phyloP scores from a whole-genome alignment of 2,329 filamentous ascomycete species.

The Microsporum canis region DNA sequence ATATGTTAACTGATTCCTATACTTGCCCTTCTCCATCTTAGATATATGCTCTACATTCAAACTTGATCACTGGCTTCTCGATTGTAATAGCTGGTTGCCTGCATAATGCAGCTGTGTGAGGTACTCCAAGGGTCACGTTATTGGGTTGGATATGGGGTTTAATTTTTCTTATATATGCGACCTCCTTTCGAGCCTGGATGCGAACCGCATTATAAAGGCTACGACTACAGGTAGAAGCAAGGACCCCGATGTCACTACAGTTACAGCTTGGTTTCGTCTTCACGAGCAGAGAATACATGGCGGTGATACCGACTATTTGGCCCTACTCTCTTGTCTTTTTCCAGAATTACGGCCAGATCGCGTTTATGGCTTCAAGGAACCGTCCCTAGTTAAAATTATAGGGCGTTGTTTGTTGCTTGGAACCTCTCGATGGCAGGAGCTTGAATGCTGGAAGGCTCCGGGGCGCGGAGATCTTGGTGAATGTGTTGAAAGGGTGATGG shows the following conservation, averaged over 20 bases:
- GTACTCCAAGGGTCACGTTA: neutral
- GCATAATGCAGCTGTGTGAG: neutral
- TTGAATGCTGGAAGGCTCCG: conserved; percentile 51
- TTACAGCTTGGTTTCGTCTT: conserved; percentile 57
- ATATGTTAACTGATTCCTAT: too few species aligned
- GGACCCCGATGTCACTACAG: conserved; percentile 33
- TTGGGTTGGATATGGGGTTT: conserved; percentile 31
- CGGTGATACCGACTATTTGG: conserved; percentile 46
- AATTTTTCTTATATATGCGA: conserved; percentile 61
- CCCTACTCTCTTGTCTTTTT: conserved; percentile 63
- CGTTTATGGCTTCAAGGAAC: conserved; percentile 59
- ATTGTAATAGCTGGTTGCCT: neutral
- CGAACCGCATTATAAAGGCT: conserved; percentile 30
- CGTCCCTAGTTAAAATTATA: conserved; percentile 54
- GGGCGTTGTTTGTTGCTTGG: conserved; percentile 56
- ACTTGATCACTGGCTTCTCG: neutral
- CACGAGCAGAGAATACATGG: conserved; percentile 50
- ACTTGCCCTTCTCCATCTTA: neutral
- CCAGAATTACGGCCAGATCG: conserved; percentile 66
- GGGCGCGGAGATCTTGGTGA: conserved; percentile 57
- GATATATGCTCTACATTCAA: neutral
- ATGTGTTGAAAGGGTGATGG: conserved; percentile 56
- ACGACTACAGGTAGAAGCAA: conserved; percentile 21
- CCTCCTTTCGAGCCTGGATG: conserved; percentile 57
- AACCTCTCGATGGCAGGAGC: conserved; percentile 46